Conservation (phyloP, 179 eudicot genomes). For the Spergularia azorica region DNA sequence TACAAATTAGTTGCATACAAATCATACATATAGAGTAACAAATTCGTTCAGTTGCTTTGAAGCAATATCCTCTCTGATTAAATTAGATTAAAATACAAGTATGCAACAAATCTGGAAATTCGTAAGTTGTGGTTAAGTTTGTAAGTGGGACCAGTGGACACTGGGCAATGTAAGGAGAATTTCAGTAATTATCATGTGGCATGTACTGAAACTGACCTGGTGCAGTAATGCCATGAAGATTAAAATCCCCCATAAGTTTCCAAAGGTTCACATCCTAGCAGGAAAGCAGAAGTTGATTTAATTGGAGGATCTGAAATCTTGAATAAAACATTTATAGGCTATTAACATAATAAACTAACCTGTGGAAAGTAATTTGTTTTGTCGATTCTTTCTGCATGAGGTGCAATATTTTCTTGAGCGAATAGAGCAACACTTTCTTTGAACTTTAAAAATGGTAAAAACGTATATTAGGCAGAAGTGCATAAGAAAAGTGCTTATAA, state of each 20-base stretch:
- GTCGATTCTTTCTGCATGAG: slow-evolving; percentile 37
- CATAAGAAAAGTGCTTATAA: neutral
- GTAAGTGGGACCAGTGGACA: no score
- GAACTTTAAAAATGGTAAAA: slow-evolving; percentile 48
- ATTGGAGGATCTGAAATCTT: neutral
- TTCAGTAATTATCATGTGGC: no score
- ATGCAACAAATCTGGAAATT: no score
- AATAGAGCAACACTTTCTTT: slow-evolving; percentile 56
- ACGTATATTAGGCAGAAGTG: neutral
- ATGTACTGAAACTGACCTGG: slow-evolving; percentile 55
- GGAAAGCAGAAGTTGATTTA: slow-evolving; percentile 2
- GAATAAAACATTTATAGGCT: neutral
- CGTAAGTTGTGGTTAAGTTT: no score
- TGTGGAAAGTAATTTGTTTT: slow-evolving; percentile 59
- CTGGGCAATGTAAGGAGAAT: no score
- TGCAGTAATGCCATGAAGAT: slow-evolving; percentile 95
- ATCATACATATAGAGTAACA: no score
- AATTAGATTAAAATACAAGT: no score
- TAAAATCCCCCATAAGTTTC: slow-evolving; percentile 99
- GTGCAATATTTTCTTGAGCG: slow-evolving; percentile 41
- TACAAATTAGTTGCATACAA: no score
- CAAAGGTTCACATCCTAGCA: slow-evolving; percentile 84
- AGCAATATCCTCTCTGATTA: no score
- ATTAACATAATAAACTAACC: slow-evolving; percentile 42
- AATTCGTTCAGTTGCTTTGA: no score